These are phyloP conservation scores for Suillus luteus DNA, from an alignment of 768 basidiomycete species.

Conservation along the genomic window DNA sequence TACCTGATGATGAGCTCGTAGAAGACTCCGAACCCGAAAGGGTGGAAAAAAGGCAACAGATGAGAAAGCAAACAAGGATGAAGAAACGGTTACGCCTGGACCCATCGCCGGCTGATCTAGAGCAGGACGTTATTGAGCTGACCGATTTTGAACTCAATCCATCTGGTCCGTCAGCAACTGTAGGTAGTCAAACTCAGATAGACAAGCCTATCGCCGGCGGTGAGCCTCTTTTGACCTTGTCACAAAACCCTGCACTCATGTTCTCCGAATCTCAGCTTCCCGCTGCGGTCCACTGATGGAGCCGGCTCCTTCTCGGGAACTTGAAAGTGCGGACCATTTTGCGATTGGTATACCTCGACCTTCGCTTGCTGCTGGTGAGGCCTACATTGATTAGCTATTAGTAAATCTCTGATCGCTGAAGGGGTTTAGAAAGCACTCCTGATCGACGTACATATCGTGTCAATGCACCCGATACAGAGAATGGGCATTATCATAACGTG, in stretches of 20 bases:
- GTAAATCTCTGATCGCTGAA: not conserved
- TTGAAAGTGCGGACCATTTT: not conserved
- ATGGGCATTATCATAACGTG: not conserved
- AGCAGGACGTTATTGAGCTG: conserved; percentile 6
- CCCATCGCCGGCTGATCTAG: not conserved
- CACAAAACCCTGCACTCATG: not conserved
- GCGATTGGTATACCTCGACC: not conserved
- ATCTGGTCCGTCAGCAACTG: not conserved
- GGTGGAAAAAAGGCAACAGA: conserved; percentile 37
- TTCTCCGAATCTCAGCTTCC: not conserved
- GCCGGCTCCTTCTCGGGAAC: not conserved
- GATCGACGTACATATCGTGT: too few species aligned
- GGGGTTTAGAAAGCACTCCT: not conserved
- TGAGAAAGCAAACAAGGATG: conserved; percentile 25
- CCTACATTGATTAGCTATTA: not conserved
- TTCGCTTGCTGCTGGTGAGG: conserved; percentile 3
- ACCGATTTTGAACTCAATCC: conserved; percentile 1
- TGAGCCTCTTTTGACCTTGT: not conserved
- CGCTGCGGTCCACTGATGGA: not conserved
- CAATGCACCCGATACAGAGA: not conserved
- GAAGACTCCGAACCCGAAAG: conserved; percentile 78
- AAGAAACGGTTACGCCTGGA: not conserved
- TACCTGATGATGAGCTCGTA: conserved; percentile 42
- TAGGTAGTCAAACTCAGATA: not conserved
- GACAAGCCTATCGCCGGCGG: not conserved